Base-by-base conservation (phyloP, 768 basidiomycete genomes). In the Goffeauzyma gilvescens region DNA sequence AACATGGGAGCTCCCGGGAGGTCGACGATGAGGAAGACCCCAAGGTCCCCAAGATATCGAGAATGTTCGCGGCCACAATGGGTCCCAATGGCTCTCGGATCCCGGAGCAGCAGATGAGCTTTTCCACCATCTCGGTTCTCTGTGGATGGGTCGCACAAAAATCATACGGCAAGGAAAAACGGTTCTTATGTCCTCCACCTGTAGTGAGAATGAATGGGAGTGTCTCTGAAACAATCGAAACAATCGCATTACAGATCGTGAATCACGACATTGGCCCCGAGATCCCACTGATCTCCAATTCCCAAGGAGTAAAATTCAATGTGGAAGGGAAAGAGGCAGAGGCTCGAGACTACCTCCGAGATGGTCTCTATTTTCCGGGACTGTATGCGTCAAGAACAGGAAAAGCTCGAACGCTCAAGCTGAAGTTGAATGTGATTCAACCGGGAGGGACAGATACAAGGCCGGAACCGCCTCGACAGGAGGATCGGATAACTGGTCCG, bases 131-230 rank as follows among this genome's bases (percentile, higher is more conserved):
- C 15, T 51, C 56, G 21, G 44, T 62, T 52, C 70, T 87, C 41
- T 86, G 90, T 57, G 84, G 86, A 20, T 83, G 82, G 24, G 84
- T 87, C 38, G 87, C 84, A 1, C 87, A 93, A 67, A 93, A 93
- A 67, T 87, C 84, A 9, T 93, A 93, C 59, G 84, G 84, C 39
- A 84, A 79, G 62, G 87, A 93, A 68, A 87, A 89, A 63, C 79
- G 87, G 28, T 86, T 89, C 59, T 73, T 95, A 27, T 85, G 82
- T 55, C 87, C 87, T 7, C 86, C 87, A 3, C 87, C 87, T 7
- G 75, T 90, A 45, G 83, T 95, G 23, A 81, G 84, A 52, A 83
- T 89, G 50, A 81, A 85, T 55, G 47, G 47, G 5, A 33, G 22
- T 32, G 34, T 49, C 6, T 33, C 42, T 15, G 47, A 49, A n/a